Conservation (phyloP, 2,329 filamentous ascomycete species). For the Fusarium concolor region DNA sequence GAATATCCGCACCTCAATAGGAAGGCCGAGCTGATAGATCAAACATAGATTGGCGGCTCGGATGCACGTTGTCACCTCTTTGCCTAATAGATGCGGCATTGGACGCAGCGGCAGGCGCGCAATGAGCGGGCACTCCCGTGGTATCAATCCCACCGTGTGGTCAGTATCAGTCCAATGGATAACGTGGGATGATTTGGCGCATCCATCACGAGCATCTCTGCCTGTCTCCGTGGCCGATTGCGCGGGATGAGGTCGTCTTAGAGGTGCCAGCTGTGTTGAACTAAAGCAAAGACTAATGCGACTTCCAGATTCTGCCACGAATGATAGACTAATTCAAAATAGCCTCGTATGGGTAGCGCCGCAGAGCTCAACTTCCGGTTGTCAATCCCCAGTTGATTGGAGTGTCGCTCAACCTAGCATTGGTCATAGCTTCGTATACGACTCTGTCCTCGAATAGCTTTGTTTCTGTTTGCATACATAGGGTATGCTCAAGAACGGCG, state of each 20-base stretch:
- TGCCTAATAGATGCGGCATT: constrained; percentile 29
- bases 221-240: constrained; percentile 25
- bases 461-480: constrained; percentile 8
- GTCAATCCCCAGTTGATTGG: constrained; percentile 12
- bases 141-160: constrained; percentile 34
- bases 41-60: constrained; percentile 17
- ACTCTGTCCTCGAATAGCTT: constrained; percentile 9
- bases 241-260: constrained; percentile 9
- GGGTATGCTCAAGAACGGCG: constrained; percentile 13
- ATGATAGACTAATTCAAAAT: constrained; percentile 18
- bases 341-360: constrained; percentile 26
- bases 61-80: constrained; percentile 31
- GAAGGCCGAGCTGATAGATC: constrained; percentile 34
- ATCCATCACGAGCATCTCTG: constrained; percentile 24
- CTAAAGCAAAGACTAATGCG: constrained; percentile 30
- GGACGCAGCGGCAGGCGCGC: constrained; percentile 45
- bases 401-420: neutral
- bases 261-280: constrained; percentile 18
- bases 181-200: constrained; percentile 35
- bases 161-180: constrained; percentile 28
- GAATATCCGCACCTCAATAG: constrained; percentile 35
- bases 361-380: neutral
- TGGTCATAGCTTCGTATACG: constrained; percentile 19
- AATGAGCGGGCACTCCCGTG: constrained; percentile 46
- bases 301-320: constrained; percentile 27